Conservation (phyloP, 768 basidiomycete species). For the Hericium alpestre region DNA sequence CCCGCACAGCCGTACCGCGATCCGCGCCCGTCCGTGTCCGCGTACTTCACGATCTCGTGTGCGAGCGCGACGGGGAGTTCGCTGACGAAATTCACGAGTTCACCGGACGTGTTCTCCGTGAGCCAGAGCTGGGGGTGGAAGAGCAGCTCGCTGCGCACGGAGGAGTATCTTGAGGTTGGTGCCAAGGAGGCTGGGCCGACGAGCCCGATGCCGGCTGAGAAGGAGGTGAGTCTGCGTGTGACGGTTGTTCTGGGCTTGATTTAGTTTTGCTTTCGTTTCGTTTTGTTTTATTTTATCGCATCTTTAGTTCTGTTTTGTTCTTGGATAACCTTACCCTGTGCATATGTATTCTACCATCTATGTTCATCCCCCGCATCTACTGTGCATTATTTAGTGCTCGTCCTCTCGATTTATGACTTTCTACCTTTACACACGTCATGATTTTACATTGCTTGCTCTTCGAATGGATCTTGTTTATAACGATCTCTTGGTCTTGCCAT, state of each 20-base stretch:
- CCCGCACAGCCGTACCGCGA: constrained; percentile 70
- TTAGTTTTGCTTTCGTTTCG: background rate
- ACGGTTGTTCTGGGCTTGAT: constrained; percentile 47
- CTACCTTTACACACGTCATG: background rate
- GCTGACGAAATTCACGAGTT: constrained; percentile 74
- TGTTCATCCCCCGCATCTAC: background rate
- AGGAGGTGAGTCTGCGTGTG: constrained; percentile 59
- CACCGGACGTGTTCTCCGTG: constrained; percentile 76
- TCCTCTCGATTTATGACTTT: background rate
- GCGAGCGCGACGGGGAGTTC: constrained; percentile 72
- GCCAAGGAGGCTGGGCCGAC: constrained; percentile 7
- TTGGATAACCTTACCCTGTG: background rate
- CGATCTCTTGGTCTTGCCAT: too few relatives aligned
- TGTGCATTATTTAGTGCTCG: background rate
- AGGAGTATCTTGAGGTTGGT: constrained; percentile 30
- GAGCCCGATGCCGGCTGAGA: constrained; percentile 8
- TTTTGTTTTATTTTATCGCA: background rate
- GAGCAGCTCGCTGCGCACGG: constrained; percentile 40
- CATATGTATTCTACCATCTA: background rate
- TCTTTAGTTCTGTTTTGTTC: background rate
- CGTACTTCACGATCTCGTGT: constrained; percentile 79
- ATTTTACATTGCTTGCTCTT: background rate
- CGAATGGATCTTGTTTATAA: too few relatives aligned
- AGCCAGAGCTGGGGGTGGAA: constrained; percentile 96
- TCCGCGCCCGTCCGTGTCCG: constrained; percentile 56